These are phyloP conservation scores for Populus deltoides DNA, from an alignment of 345 rosid species.

Conservation along the genomic window DNA sequence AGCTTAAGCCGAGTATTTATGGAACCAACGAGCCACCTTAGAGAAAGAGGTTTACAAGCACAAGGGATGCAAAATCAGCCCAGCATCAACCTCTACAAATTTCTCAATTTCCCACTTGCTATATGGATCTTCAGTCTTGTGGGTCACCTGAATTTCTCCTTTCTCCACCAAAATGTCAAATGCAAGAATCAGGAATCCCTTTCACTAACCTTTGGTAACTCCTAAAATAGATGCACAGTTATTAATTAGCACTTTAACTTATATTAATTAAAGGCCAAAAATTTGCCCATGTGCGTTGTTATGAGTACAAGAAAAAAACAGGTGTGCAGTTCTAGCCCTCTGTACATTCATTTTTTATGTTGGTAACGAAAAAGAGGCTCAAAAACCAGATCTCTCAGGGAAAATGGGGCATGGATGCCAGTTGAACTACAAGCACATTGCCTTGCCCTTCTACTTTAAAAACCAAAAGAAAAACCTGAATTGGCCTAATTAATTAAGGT, in stretches of 20 bases:
- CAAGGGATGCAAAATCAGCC: not conserved
- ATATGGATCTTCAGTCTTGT: not conserved
- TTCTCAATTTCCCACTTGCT: not conserved
- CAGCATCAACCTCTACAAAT: not conserved
- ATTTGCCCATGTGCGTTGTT: not conserved
- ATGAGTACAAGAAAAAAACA: too few relatives aligned
- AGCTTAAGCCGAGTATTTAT: too few relatives aligned
- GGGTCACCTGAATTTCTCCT: too few relatives aligned
- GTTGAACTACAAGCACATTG: too few relatives aligned
- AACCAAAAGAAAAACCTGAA: not conserved
- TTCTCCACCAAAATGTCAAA: too few relatives aligned
- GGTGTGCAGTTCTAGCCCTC: too few relatives aligned
- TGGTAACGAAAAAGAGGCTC: too few relatives aligned
- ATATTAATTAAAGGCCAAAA: too few relatives aligned
- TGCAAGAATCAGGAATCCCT: not conserved
- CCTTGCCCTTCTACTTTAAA: not conserved
- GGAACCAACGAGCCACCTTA: not conserved
- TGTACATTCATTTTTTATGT: too few relatives aligned
- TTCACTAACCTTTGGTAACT: not conserved
- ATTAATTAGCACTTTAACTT: not conserved
- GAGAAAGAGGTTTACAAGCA: not conserved
- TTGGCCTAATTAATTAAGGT: not conserved
- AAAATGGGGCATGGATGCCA: not conserved
- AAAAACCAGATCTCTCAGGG: too few relatives aligned
- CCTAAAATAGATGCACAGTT: not conserved